Conservation (phyloP, 192 early-diverging fungal genomes). For the Cladochytrium replicatum region DNA sequence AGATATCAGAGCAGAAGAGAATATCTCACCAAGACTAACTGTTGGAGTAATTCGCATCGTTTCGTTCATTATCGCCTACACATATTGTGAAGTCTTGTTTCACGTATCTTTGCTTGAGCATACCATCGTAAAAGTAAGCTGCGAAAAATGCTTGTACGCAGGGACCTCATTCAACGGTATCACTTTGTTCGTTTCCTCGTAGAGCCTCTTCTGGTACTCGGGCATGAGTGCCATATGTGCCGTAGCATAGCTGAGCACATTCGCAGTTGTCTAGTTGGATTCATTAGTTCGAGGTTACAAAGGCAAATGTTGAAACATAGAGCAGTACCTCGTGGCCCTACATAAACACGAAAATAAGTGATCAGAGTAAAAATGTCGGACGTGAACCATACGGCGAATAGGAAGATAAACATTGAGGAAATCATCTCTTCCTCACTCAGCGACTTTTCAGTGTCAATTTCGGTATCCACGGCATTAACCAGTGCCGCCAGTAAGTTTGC, state of each 20-base stretch:
- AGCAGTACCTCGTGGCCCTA: too few species aligned
- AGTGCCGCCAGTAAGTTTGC: conserved; percentile 20
- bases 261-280: too few species aligned
- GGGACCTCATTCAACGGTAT: conserved; percentile 1
- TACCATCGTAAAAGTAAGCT: conserved; percentile 15
- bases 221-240: conserved; percentile 32
- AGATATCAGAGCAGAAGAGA: too few species aligned
- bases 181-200: conserved; percentile 20
- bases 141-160: conserved; percentile 5
- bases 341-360: too few species aligned
- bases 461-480: conserved; percentile 6
- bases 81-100: too few species aligned
- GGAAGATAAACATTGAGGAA: conserved; percentile 37
- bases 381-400: too few species aligned
- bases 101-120: not conserved
- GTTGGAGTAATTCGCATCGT: conserved; percentile 20
- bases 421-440: conserved; percentile 23
- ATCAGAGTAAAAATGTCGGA: too few species aligned
- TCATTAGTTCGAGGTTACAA: too few species aligned
- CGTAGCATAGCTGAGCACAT: too few species aligned
- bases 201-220: conserved; percentile 28
- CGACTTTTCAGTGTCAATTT: not conserved
- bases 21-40: too few species aligned
- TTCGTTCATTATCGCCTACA: conserved; percentile 31
- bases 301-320: too few species aligned